These are phyloP conservation scores for Podospora anserina DNA, from an alignment of 495 filamentous ascomycete genomes.

Conservation along the genomic window DNA sequence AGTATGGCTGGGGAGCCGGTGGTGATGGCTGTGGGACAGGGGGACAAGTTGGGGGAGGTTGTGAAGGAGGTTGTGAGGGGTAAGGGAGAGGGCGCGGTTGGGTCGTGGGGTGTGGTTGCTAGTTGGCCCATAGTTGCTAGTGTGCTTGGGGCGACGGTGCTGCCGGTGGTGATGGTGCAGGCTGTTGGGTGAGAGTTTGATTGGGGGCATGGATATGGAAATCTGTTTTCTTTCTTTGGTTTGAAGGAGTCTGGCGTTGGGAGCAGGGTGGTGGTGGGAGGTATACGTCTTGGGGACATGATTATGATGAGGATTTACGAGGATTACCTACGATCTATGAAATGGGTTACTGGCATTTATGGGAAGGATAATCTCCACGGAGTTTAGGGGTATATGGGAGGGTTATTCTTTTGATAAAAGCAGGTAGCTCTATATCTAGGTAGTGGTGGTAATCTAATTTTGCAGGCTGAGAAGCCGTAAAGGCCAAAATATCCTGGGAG, in stretches of 20 bases:
- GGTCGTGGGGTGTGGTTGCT: background rate
- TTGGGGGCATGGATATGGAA: background rate
- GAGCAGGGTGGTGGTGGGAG: background rate
- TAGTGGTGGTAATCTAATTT: background rate
- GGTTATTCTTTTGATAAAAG: background rate
- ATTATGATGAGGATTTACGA: background rate
- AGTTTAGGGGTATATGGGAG: background rate
- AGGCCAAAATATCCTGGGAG: no score
- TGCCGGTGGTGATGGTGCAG: slow-evolving; percentile 5
- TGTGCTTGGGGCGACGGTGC: background rate
- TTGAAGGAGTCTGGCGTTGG: background rate
- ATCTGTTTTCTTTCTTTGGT: background rate
- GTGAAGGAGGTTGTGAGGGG: background rate
- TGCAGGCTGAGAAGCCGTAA: no score
- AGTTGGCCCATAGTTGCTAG: background rate
- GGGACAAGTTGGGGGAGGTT: background rate
- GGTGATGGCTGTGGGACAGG: background rate
- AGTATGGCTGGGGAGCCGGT: background rate
- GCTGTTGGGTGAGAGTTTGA: background rate
- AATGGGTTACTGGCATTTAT: background rate
- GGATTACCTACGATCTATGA: background rate
- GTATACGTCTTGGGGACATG: background rate
- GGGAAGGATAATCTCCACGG: background rate
- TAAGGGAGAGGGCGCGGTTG: background rate
- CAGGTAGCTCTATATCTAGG: background rate